phyloP scores from a whole-genome alignment of 2,329 filamentous ascomycete genomes.

The Lojkania enalia region DNA sequence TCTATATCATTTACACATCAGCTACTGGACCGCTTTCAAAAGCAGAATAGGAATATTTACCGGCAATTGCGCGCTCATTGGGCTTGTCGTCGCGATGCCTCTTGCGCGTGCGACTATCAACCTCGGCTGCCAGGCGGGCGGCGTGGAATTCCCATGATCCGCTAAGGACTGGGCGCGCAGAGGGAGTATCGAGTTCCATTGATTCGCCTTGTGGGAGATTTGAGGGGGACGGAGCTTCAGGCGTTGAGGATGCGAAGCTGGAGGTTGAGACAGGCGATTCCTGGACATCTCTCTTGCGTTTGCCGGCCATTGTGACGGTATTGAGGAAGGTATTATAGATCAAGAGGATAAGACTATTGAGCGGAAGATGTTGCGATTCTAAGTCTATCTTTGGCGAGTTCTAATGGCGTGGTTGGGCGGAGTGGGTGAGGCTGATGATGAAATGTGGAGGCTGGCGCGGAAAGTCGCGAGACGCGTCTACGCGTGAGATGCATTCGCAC shows the following conservation, averaged over 20 bases:
- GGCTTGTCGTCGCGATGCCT: conserved; percentile 61
- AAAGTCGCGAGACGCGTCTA: background rate
- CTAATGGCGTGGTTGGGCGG: conserved; percentile 3
- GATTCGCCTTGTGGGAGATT: conserved; percentile 23
- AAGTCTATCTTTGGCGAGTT: conserved; percentile 2
- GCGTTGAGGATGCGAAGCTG: conserved; percentile 39
- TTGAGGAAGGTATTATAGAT: conserved; percentile 2
- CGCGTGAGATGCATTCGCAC: too few relatives aligned
- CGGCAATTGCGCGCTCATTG: conserved; percentile 58
- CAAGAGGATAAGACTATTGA: conserved; percentile 4
- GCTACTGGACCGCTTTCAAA: too few relatives aligned
- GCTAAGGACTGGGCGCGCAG: conserved; percentile 4
- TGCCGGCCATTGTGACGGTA: conserved; percentile 54
- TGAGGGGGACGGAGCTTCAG: conserved; percentile 34
- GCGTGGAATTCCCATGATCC: conserved; percentile 17
- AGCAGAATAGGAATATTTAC: conserved; percentile 40
- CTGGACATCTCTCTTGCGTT: conserved; percentile 59
- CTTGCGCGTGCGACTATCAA: conserved; percentile 62
- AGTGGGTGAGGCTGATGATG: conserved; percentile 16
- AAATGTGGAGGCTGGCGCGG: conserved; percentile 30
- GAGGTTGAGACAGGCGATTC: conserved; percentile 52
- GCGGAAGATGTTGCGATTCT: conserved; percentile 1
- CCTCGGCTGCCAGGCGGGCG: conserved; percentile 36
- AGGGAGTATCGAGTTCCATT: conserved; percentile 30
- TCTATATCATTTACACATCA: too few relatives aligned